A percentile compares a stretch with the other conserved stretches of the same genome.
Conservation (phyloP, 148 eudicot species). For the Diospyros lotus region DNA sequence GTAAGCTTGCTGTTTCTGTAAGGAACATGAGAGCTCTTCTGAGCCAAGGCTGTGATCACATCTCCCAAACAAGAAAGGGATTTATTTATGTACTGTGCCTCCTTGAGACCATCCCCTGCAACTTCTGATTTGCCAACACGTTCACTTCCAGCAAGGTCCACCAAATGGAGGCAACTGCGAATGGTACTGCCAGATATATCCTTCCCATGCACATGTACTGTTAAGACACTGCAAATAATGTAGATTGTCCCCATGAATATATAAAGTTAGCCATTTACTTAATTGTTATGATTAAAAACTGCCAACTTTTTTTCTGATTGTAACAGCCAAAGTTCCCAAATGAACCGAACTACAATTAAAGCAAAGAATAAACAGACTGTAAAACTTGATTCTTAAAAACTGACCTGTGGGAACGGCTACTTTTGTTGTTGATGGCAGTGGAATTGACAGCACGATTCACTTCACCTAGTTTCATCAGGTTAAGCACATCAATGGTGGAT, state of each 20-base stretch:
- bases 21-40: slow-evolving; percentile 65
- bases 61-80: slow-evolving; percentile 87
- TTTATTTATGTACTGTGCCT: slow-evolving; percentile 51
- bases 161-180: slow-evolving; percentile 76
- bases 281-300: background rate
- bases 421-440: slow-evolving; percentile 39
- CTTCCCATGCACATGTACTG: slow-evolving; percentile 71
- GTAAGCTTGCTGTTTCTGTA: slow-evolving; percentile 87
- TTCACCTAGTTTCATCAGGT: slow-evolving; percentile 62
- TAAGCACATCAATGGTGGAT: slow-evolving; percentile 51
- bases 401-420: slow-evolving; percentile 80
- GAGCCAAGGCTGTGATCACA: slow-evolving; percentile 79
- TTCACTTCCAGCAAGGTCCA: slow-evolving; percentile 84
- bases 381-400: background rate
- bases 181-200: slow-evolving; percentile 61
- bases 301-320: background rate
- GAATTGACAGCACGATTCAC: slow-evolving; percentile 39
- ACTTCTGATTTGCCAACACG: slow-evolving; percentile 53
- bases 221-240: slow-evolving; percentile 51
- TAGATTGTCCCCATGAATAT: background rate
- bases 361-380: background rate
- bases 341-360: background rate
- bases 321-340: background rate
- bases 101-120: slow-evolving; percentile 45
- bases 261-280: background rate